Percentiles rank a stretch among this genome's conserved stretches.
Evolutionary conservation across 1,139 yeast genomes (phyloP).

Genomic region (Yamadazyma atmosphaerica): DNA sequence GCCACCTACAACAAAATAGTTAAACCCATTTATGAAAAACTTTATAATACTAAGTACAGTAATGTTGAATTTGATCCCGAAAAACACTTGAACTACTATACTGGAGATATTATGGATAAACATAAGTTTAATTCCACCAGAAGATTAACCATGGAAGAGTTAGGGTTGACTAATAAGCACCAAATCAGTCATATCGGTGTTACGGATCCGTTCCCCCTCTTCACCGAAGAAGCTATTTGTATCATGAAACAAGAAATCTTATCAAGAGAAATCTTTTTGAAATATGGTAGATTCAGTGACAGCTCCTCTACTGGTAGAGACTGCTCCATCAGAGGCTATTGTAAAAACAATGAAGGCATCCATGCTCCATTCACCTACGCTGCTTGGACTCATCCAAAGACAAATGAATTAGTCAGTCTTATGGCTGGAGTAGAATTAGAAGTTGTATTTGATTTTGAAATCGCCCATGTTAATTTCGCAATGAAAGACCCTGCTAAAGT

Average conservation of each 20-base stretch:
- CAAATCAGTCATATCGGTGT: conserved; percentile 54
- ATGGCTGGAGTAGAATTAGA: conserved; percentile 60
- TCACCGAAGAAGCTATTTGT: conserved; percentile 55
- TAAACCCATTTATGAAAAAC: conserved; percentile 9
- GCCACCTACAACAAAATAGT: conserved; percentile 7
- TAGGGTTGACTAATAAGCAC: conserved; percentile 35
- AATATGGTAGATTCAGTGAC: conserved; percentile 41
- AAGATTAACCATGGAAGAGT: conserved; percentile 48
- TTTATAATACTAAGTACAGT: conserved; percentile 2
- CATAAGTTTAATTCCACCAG: conserved; percentile 33
- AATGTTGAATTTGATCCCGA: conserved; percentile 38
- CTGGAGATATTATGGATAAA: conserved; percentile 24
- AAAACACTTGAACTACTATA: conserved; percentile 42
- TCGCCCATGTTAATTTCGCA: conserved; percentile 51
- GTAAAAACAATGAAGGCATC: conserved; percentile 27
- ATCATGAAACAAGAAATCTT: conserved; percentile 56
- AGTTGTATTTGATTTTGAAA: conserved; percentile 53
- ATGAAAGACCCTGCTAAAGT: conserved; percentile 35
- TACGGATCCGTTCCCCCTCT: conserved; percentile 56
- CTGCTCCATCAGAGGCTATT: conserved; percentile 50
- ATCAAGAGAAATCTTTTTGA: conserved; percentile 41
- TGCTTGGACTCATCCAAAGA: conserved; percentile 60
- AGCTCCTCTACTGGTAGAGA: conserved; percentile 46
- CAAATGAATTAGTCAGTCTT: conserved; percentile 45
- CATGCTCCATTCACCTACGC: conserved; percentile 45